Evolutionary conservation across 2,329 filamentous ascomycete species (phyloP), one percentile per base, ranked within the genome.

Genomic region (Penicillium corylophilum): DNA sequence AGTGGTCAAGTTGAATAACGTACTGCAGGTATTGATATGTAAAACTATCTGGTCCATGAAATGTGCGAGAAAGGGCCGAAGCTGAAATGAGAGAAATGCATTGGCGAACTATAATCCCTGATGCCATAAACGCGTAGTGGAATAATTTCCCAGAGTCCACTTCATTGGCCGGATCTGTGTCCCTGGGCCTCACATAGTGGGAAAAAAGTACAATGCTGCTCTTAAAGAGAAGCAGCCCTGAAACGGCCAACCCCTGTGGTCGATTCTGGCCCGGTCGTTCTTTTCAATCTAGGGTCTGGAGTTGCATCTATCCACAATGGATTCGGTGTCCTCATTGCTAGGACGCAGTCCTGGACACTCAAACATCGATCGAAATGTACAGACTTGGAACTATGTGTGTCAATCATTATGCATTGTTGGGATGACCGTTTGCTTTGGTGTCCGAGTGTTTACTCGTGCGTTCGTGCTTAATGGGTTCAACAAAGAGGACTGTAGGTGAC

Each of bases 321-420:
- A 23, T 22, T n/a, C 28, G 9, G 33, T 46, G 20, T 42, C 43
- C n/a, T 24, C 22, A 12, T 41, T 58, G 18, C 20, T 51, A 9
- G 53, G 38, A 50, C 54, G 50, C 29, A 46, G 52, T 44, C 44
- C 23, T n/a, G 46, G 29, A 18, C 26, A 50, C 46, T 44, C 10
- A 1, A 20, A 50, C 5, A 53, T 64, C n/a, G 52, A 65, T 35
- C 44, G n/a, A 26, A 50, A 52, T 29, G 53, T 65, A n/a, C 60
- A 67, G 28, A 54, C 48, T 20, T 66, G 61, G 62, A 64, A 68
- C 41, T 56, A 51, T 31, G 58, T 48, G 5, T 63, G 60, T 4
- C 66, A 68, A 53, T 54, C 61, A 41, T 26, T 68, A 46, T 68
- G 65, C 36, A 66, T 68, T 12, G 40, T 56, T 16, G 45, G 49